phyloP scores from a whole-genome alignment of 495 filamentous ascomycete species.

The Hypoxylon fuscum region DNA sequence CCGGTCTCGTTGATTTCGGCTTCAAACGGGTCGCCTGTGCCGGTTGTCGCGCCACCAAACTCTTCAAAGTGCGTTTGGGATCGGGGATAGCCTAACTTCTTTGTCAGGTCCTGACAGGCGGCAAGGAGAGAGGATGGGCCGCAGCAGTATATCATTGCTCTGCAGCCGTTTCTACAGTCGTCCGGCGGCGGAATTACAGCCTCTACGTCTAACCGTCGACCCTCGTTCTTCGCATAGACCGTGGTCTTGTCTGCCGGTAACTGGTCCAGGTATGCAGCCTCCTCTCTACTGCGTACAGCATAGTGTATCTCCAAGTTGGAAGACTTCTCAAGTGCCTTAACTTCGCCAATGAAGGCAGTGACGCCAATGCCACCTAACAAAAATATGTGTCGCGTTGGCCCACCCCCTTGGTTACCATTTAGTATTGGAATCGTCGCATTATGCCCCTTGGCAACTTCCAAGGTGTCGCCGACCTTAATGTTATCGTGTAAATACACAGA shows the following conservation, averaged over 20 bases:
- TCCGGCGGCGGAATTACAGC: constrained; percentile 27
- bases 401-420: constrained; percentile 3
- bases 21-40: constrained; percentile 45
- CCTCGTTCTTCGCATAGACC: constrained; percentile 39
- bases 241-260: constrained; percentile 31
- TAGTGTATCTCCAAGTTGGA: constrained; percentile 50
- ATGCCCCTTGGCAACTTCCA: constrained; percentile 53
- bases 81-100: constrained; percentile 35
- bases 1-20: constrained; percentile 39
- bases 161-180: constrained; percentile 12
- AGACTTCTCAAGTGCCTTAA: constrained; percentile 36
- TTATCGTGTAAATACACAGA: constrained; percentile 47
- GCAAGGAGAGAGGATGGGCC: constrained; percentile 37
- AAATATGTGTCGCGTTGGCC: constrained; percentile 47
- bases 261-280: constrained; percentile 45
- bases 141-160: constrained; percentile 38
- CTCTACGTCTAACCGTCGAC: constrained; percentile 23
- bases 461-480: constrained; percentile 51
- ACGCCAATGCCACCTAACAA: constrained; percentile 53
- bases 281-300: constrained; percentile 46
- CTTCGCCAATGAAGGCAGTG: constrained; percentile 49
- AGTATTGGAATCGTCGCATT: constrained; percentile 23
- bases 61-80: constrained; percentile 41
- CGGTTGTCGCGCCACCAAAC: constrained; percentile 35
- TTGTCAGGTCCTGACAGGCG: constrained; percentile 28